Percentiles rank a stretch among this genome's conserved stretches.
Evolutionary conservation across 1,284 basidiomycete genomes (phyloP).

Genomic region (Tylopilus orsonianus): DNA sequence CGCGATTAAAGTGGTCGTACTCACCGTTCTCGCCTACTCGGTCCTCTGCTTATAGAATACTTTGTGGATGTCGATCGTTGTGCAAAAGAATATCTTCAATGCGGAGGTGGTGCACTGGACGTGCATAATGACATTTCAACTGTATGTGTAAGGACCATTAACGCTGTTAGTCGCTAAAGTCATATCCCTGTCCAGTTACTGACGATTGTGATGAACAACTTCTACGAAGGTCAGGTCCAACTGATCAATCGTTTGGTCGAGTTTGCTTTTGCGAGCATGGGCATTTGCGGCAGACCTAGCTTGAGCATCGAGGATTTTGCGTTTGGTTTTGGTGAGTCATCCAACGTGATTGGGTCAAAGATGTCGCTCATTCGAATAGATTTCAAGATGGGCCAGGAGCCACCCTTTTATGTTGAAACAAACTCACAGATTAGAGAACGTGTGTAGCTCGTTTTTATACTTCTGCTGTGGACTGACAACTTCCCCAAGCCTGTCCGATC

Average conservation of each 20-base stretch:
- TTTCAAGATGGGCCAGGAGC: constrained; percentile 33
- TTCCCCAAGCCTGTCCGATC: constrained; percentile 17
- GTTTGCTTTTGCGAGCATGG: constrained; percentile 30
- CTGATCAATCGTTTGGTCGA: constrained; percentile 29
- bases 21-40: constrained; percentile 24
- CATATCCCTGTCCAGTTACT: constrained; percentile 21
- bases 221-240: constrained; percentile 33
- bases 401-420: constrained; percentile 31
- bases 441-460: constrained; percentile 11
- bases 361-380: constrained; percentile 15
- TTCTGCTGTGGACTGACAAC: constrained; percentile 8
- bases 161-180: too few relatives aligned
- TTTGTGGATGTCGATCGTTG: constrained; percentile 31
- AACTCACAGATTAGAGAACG: constrained; percentile 28
- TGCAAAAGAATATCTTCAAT: constrained; percentile 31
- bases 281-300: constrained; percentile 11
- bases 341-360: not conserved
- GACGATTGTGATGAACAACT: constrained; percentile 32
- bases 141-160: constrained; percentile 15
- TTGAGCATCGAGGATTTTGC: constrained; percentile 27
- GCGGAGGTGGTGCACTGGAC: constrained; percentile 12
- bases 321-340: constrained; percentile 30
- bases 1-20: constrained; percentile 17
- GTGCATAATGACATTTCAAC: constrained; percentile 20
- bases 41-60: constrained; percentile 34